These are phyloP conservation scores for Penicillium subrubescens DNA, from an alignment of 495 filamentous ascomycete genomes.

Conservation along the genomic window DNA sequence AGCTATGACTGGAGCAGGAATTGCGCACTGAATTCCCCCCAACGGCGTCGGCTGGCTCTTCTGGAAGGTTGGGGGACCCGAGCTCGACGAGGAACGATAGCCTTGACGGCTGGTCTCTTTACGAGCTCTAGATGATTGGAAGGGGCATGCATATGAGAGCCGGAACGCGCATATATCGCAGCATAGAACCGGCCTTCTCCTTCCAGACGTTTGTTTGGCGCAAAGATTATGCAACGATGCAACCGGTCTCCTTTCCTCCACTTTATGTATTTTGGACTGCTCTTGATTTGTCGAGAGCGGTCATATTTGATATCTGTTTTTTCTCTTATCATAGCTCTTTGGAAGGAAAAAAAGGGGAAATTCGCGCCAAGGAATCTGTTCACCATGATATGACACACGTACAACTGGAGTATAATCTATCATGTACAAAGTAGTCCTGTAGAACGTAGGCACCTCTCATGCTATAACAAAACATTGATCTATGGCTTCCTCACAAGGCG, in stretches of 20 bases:
- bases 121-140: slow-evolving; percentile 34
- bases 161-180: background rate
- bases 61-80: slow-evolving; percentile 7
- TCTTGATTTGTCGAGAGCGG: slow-evolving; percentile 3
- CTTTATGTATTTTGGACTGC: slow-evolving; percentile 9
- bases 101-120: slow-evolving; percentile 46
- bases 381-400: background rate
- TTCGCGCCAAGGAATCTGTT: background rate
- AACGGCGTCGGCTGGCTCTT: slow-evolving; percentile 18
- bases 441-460: background rate
- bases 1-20: slow-evolving; percentile 81
- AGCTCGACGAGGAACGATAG: slow-evolving; percentile 24
- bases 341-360: slow-evolving; percentile 4
- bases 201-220: slow-evolving; percentile 3
- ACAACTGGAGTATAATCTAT: background rate
- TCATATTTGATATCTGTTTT: slow-evolving; percentile 17
- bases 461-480: background rate
- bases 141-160: slow-evolving; percentile 4
- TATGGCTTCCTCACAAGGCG: background rate
- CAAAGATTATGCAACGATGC: slow-evolving; percentile 1
- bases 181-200: slow-evolving; percentile 8
- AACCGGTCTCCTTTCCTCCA: background rate
- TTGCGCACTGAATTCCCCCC: slow-evolving; percentile 58
- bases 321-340: slow-evolving; percentile 11
- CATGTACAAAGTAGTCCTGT: background rate